These are phyloP conservation scores for Epicoccum nigrum DNA, from an alignment of 2,329 filamentous ascomycete species.

Conservation along the genomic window DNA sequence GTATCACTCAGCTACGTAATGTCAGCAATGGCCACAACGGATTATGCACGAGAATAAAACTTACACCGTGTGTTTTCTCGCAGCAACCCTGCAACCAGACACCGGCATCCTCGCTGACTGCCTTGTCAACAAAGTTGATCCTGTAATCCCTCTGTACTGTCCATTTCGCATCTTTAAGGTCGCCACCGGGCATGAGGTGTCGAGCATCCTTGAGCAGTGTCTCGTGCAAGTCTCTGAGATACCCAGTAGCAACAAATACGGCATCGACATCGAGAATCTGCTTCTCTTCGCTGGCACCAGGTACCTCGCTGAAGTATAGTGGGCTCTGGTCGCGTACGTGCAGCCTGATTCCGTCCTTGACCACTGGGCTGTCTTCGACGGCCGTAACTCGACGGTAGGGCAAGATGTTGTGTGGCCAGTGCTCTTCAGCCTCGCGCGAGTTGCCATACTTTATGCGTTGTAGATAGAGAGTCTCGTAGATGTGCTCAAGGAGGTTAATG, in stretches of 20 bases:
- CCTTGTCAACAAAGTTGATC: constrained; percentile 71
- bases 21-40: not conserved
- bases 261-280: constrained; percentile 78
- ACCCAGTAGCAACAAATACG: constrained; percentile 87
- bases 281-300: constrained; percentile 51
- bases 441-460: constrained; percentile 73
- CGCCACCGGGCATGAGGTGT: constrained; percentile 65
- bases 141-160: constrained; percentile 78
- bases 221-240: constrained; percentile 78
- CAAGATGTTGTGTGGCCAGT: constrained; percentile 84
- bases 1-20: constrained; percentile 73
- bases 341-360: constrained; percentile 40
- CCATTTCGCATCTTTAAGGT: constrained; percentile 58
- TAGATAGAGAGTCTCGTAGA: constrained; percentile 87
- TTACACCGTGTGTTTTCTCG: constrained; percentile 88
- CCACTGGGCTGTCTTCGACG: constrained; percentile 58
- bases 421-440: constrained; percentile 62
- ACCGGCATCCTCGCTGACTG: constrained; percentile 74
- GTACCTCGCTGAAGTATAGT: constrained; percentile 38
- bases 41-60: constrained; percentile 45
- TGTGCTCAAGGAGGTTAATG: constrained; percentile 83
- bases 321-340: constrained; percentile 61
- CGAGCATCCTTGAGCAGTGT: constrained; percentile 71
- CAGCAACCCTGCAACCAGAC: constrained; percentile 95
- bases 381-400: constrained; percentile 69